phyloP scores from a whole-genome alignment of 495 filamentous ascomycete genomes.

The Neurospora sp. region DNA sequence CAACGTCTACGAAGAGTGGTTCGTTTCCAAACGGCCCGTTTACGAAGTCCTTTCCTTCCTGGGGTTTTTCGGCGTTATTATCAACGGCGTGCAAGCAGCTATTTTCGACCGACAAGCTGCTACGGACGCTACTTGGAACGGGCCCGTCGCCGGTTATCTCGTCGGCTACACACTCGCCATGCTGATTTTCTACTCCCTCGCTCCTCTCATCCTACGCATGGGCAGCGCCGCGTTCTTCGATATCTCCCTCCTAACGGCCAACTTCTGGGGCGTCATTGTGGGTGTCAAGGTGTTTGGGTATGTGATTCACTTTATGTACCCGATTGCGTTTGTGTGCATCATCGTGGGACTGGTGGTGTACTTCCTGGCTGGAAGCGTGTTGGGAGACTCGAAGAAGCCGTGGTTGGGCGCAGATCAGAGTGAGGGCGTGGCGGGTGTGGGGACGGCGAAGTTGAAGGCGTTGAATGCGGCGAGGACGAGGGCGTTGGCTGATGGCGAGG shows the following conservation, averaged over 20 bases:
- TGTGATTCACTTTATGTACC: slow-evolving; percentile 80
- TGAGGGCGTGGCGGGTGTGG: slow-evolving; percentile 66
- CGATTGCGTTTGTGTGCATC: slow-evolving; percentile 88
- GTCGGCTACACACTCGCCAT: slow-evolving; percentile 80
- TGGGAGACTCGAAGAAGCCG: slow-evolving; percentile 90
- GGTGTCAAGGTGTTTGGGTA: slow-evolving; percentile 78
- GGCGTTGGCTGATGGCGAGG: neutral
- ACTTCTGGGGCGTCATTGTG: slow-evolving; percentile 94
- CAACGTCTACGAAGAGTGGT: slow-evolving; percentile 88
- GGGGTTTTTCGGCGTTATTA: slow-evolving; percentile 77
- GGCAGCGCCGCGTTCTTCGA: slow-evolving; percentile 92
- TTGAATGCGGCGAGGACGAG: slow-evolving; percentile 37
- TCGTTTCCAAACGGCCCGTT: slow-evolving; percentile 74
- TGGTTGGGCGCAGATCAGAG: slow-evolving; percentile 87
- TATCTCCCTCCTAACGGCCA: slow-evolving; percentile 84
- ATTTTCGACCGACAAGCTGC: slow-evolving; percentile 82
- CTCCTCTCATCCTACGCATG: slow-evolving; percentile 79
- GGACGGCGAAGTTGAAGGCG: slow-evolving; percentile 77
- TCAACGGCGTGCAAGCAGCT: slow-evolving; percentile 81
- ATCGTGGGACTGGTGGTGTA: slow-evolving; percentile 75
- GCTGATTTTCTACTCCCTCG: slow-evolving; percentile 75
- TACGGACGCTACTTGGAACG: slow-evolving; percentile 54
- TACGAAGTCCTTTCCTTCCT: slow-evolving; percentile 93
- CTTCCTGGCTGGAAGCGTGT: slow-evolving; percentile 61
- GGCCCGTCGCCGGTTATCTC: slow-evolving; percentile 65